A percentile compares a stretch with the other conserved stretches of the same genome.
phyloP scores from a whole-genome alignment of 2,329 filamentous ascomycete genomes.

The Aureobasidium leucospermi region DNA sequence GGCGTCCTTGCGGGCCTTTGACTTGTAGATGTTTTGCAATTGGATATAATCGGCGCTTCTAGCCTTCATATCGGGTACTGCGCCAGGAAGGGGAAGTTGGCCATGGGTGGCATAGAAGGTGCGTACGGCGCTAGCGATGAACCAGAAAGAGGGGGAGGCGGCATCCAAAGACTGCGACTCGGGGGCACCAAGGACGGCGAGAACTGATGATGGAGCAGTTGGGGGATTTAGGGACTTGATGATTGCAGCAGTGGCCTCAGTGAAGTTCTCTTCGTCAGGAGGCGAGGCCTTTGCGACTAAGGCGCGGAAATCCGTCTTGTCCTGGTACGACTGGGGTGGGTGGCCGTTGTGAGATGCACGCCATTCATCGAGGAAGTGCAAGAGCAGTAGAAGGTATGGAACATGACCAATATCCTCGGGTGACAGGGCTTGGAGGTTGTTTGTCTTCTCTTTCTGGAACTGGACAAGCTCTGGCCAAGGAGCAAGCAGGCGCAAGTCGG shows the following conservation, averaged over 20 bases:
- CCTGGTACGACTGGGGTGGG: constrained; percentile 66
- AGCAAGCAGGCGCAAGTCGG: constrained; percentile 73
- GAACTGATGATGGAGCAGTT: constrained; percentile 60
- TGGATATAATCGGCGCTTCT: constrained; percentile 82
- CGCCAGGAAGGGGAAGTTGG: constrained; percentile 74
- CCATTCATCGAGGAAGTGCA: constrained; percentile 80
- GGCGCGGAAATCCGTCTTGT: constrained; percentile 77
- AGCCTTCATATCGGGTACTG: constrained; percentile 95
- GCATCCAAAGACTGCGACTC: constrained; percentile 42
- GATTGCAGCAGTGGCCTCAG: constrained; percentile 81
- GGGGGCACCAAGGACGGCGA: constrained; percentile 69
- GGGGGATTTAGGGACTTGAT: constrained; percentile 74
- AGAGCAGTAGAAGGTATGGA: constrained; percentile 74
- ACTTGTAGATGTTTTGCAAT: constrained; percentile 88
- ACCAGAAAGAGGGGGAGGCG: constrained; percentile 68
- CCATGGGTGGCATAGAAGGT: constrained; percentile 67
- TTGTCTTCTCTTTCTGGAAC: constrained; percentile 61
- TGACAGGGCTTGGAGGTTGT: constrained; percentile 31
- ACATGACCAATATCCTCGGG: constrained; percentile 63
- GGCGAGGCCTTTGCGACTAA: constrained; percentile 71
- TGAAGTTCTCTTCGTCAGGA: constrained; percentile 77
- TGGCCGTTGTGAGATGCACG: constrained; percentile 60
- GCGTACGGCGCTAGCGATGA: constrained; percentile 73
- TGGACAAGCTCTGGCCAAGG: constrained; percentile 77
- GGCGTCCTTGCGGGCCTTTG: constrained; percentile 71